Evolutionary conservation across 2,329 filamentous ascomycete genomes (phyloP), one percentile per base, ranked within the genome.

Genomic region (Taxawa tesnikishii): DNA sequence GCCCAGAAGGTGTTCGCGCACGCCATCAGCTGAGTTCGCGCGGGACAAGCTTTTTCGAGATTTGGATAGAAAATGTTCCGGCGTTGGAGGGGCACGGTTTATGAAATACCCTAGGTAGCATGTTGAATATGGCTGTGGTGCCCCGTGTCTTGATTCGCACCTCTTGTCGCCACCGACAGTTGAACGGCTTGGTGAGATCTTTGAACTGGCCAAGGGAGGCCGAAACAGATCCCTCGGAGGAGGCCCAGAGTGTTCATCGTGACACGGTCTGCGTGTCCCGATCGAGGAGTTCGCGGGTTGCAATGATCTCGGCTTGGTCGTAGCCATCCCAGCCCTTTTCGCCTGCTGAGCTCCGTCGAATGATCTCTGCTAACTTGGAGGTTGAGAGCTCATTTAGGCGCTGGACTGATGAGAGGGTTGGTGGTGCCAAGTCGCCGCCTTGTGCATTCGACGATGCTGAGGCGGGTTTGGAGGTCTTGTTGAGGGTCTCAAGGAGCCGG

Each of bases 1-100:
- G 88, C 88, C 2, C 75, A 77, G 17, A 88, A 83, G 57, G 79
- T 94, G 1, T 87, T 94, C 51, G 82, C 79, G 41, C 79, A 84
- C 54, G 79, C 78, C 13, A 78, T 83, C 21, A 74, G 76, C 5
- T 55, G 8, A 16, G 10, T 15, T 28, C 31, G 6, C 16, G n/a
- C n/a, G n/a, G n/a, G n/a, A n/a, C n/a, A n/a, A n/a, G n/a, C n/a
- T n/a, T n/a, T n/a, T n/a, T n/a, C n/a, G n/a, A n/a, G n/a, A n/a
- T n/a, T n/a, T n/a, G n/a, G n/a, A n/a, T n/a, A n/a, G n/a, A n/a
- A n/a, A n/a, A n/a, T n/a, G n/a, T n/a, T n/a, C n/a, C n/a, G n/a
- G n/a, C n/a, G n/a, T n/a, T n/a, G n/a, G n/a, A n/a, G n/a, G n/a
- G n/a, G n/a, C n/a, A n/a, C n/a, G n/a, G n/a, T n/a, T n/a, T n/a